phyloP scores from a whole-genome alignment of 176 grass and related monocot genomes.

The Elaeis guineensis region DNA sequence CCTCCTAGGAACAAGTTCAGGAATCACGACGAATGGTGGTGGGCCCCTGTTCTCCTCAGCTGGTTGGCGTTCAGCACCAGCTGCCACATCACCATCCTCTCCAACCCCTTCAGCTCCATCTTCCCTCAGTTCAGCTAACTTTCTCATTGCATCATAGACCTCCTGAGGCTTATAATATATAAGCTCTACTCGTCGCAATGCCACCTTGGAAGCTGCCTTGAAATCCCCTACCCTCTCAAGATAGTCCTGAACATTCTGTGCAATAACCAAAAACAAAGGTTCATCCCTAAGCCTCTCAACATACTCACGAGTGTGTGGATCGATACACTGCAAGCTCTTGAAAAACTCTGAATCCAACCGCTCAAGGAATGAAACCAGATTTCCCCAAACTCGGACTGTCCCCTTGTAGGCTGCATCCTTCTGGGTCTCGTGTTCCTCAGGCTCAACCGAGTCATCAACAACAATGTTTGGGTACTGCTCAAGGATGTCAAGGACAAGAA shows the following conservation, averaged over 20 bases:
- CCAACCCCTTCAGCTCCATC: constrained; percentile 35
- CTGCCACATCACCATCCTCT: constrained; percentile 28
- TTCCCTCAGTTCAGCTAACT: constrained; percentile 47
- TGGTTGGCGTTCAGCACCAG: constrained; percentile 24
- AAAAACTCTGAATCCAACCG: constrained; percentile 89
- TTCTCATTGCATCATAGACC: constrained; percentile 92
- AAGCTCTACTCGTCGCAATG: constrained; percentile 66
- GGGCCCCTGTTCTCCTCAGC: constrained; percentile 38
- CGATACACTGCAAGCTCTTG: constrained; percentile 73
- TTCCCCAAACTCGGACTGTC: constrained; percentile 63
- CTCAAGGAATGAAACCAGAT: constrained; percentile 84
- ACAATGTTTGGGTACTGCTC: constrained; percentile 82
- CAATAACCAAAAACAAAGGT: constrained; percentile 78
- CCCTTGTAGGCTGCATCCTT: constrained; percentile 64
- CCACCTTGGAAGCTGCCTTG: constrained; percentile 76
- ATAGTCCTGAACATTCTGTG: constrained; percentile 89
- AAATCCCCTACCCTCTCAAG: constrained; percentile 58
- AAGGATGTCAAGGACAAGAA: constrained; percentile 89
- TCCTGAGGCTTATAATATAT: constrained; percentile 97
- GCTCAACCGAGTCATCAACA: constrained; percentile 60
- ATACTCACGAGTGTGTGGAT: constrained; percentile 90
- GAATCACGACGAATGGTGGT: constrained; percentile 61
- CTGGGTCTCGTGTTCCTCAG: constrained; percentile 74
- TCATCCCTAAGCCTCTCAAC: constrained; percentile 90
- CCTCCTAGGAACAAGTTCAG: constrained; percentile 71